Evolutionary conservation across 371 early-diverging fungal species (phyloP).

Genomic region (Mortierella sp.): DNA sequence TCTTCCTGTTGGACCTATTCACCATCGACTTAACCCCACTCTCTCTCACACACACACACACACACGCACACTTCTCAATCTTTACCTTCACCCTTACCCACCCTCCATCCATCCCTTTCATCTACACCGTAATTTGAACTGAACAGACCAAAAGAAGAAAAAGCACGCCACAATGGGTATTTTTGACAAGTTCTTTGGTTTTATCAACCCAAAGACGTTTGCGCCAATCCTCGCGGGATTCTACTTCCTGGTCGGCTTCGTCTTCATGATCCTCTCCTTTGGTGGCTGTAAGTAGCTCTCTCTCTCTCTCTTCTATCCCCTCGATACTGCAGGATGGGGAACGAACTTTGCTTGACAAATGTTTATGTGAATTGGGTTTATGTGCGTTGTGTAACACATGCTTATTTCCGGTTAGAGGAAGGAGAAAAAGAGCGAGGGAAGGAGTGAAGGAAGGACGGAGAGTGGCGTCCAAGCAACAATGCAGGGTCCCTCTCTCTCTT

Average conservation of each 20-base stretch:
- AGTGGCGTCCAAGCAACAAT: too few relatives aligned
- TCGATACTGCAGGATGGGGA: neutral
- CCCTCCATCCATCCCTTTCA: neutral
- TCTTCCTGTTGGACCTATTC: neutral
- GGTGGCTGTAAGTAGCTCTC: constrained; percentile 41
- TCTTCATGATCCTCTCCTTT: constrained; percentile 48
- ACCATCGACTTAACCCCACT: neutral
- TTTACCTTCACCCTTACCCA: neutral
- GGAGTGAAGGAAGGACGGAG: neutral
- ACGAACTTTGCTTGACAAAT: too few relatives aligned
- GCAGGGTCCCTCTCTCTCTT: too few relatives aligned
- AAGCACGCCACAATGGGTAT: constrained; percentile 24
- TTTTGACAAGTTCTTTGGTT: constrained; percentile 45
- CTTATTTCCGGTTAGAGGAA: too few relatives aligned
- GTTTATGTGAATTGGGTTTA: too few relatives aligned
- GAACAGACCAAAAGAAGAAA: neutral
- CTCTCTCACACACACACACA: neutral
- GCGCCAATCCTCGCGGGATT: constrained; percentile 27
- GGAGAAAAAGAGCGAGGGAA: neutral
- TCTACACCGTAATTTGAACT: neutral
- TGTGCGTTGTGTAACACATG: too few relatives aligned
- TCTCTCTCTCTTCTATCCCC: neutral
- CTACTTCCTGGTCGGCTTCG: constrained; percentile 32
- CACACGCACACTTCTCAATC: neutral
- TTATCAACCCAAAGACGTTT: constrained; percentile 21